phyloP scores from a whole-genome alignment of 768 basidiomycete species.

The Albatrellus ellisii region DNA sequence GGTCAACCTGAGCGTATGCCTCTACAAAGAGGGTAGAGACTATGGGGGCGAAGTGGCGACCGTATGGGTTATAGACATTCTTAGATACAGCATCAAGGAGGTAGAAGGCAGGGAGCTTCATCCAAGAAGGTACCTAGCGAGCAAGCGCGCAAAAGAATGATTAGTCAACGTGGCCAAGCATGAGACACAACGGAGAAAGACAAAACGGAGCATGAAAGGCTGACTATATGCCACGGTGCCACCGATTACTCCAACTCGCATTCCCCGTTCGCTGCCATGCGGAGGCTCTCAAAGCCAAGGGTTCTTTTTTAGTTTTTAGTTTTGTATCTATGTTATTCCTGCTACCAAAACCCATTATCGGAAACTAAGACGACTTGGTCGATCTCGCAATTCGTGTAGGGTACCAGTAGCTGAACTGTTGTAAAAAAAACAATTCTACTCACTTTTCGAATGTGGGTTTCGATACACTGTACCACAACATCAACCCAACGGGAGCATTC shows the following conservation, averaged over 20 bases:
- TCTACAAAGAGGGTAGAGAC: slow-evolving; percentile 79
- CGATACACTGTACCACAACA: slow-evolving; percentile 70
- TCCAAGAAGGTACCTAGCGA: slow-evolving; percentile 69
- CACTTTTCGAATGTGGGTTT: slow-evolving; percentile 80
- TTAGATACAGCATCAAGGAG: slow-evolving; percentile 95
- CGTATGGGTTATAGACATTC: slow-evolving; percentile 90
- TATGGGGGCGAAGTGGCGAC: slow-evolving; percentile 68
- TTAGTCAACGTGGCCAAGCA: slow-evolving; percentile 58
- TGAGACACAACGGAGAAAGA: slow-evolving; percentile 3
- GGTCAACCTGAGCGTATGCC: slow-evolving; percentile 80
- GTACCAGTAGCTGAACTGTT: too few relatives aligned
- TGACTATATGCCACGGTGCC: neutral
- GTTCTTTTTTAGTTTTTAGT: slow-evolving; percentile 8
- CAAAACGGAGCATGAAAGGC: slow-evolving; percentile 1
- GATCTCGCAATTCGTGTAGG: neutral
- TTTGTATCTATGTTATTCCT: slow-evolving; percentile 8
- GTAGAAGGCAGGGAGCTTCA: slow-evolving; percentile 91
- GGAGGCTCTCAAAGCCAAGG: neutral
- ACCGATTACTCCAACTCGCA: neutral
- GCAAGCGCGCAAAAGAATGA: slow-evolving; percentile 15
- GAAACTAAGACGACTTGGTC: slow-evolving; percentile 2
- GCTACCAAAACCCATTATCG: slow-evolving; percentile 4
- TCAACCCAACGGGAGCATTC: slow-evolving; percentile 69
- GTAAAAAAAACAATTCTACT: too few relatives aligned
- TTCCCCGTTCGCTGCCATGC: neutral